Conservation (phyloP, 805 yeast genomes). For the Schizosaccharomyces japonicus region DNA sequence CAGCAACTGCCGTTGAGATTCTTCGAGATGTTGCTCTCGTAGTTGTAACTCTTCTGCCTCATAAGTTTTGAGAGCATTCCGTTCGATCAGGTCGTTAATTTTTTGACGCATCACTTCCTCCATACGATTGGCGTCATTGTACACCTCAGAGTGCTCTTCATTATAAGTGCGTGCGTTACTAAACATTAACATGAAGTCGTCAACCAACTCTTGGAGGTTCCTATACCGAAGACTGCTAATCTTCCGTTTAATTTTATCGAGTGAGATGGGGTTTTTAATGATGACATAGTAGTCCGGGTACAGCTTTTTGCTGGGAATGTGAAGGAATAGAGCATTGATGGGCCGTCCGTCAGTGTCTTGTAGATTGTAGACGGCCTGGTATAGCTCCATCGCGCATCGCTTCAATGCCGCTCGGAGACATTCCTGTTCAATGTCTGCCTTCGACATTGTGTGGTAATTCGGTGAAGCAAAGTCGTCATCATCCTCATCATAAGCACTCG, state of each 20-base stretch:
- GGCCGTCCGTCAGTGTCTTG: slow-evolving; percentile 22
- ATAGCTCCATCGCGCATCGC: background rate
- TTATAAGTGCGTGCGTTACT: slow-evolving; percentile 59
- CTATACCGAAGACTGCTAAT: background rate
- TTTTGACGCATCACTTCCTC: background rate
- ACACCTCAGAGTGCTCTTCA: slow-evolving; percentile 45
- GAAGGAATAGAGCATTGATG: slow-evolving; percentile 25
- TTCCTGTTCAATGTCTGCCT: too few species aligned
- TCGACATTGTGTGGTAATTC: too few species aligned
- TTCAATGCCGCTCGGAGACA: background rate
- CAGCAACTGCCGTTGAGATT: too few species aligned
- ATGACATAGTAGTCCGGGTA: slow-evolving; percentile 64
- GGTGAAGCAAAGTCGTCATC: too few species aligned
- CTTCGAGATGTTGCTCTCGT: too few species aligned
- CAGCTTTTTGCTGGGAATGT: slow-evolving; percentile 41
- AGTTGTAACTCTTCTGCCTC: background rate
- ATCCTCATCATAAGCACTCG: background rate
- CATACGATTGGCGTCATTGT: slow-evolving; percentile 32
- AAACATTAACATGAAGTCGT: slow-evolving; percentile 41
- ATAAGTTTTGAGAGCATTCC: background rate
- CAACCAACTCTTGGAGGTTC: slow-evolving; percentile 26
- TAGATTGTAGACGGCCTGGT: background rate
- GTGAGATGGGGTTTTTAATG: slow-evolving; percentile 51
- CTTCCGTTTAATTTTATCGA: slow-evolving; percentile 24
- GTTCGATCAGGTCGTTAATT: background rate